Percentiles rank a stretch among this genome's conserved stretches.
phyloP scores from a whole-genome alignment of 106 monocot species.

The Iris macrosiphon region DNA sequence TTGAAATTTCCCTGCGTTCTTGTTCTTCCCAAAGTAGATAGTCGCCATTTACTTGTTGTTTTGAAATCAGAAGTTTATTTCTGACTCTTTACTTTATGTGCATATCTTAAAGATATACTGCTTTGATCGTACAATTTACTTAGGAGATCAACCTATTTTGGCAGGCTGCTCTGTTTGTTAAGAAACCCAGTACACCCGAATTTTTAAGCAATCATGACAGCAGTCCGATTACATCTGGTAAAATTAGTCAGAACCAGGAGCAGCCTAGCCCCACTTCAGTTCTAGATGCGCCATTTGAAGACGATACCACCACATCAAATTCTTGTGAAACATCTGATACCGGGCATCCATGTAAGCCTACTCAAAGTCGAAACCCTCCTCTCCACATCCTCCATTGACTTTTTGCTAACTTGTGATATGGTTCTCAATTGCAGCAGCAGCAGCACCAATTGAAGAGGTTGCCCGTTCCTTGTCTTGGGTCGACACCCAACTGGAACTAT shows the following conservation, averaged over 20 bases:
- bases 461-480: conserved; percentile 58
- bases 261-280: conserved; percentile 48
- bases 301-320: conserved; percentile 19
- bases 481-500: conserved; percentile 13
- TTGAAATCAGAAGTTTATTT: background rate
- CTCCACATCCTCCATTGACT: background rate
- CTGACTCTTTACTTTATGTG: background rate
- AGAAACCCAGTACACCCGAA: conserved; percentile 22
- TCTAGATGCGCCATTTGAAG: conserved; percentile 28
- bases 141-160: conserved; percentile 16
- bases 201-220: conserved; percentile 8
- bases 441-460: conserved; percentile 52
- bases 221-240: conserved; percentile 3
- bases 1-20: background rate
- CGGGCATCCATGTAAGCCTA: conserved; percentile 43
- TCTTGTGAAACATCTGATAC: conserved; percentile 23
- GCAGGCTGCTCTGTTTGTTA: conserved; percentile 36
- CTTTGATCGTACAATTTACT: background rate
- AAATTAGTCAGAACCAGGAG: conserved; percentile 12
- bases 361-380: background rate
- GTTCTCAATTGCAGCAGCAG: conserved; percentile 34
- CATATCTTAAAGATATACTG: too few relatives aligned
- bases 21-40: background rate
- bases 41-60: background rate
- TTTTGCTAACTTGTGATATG: conserved; percentile 25